Percentiles rank a stretch among this genome's conserved stretches.
Evolutionary conservation across 75 land plant species (phyloP).

Genomic region (Cunninghamia lanceolata): DNA sequence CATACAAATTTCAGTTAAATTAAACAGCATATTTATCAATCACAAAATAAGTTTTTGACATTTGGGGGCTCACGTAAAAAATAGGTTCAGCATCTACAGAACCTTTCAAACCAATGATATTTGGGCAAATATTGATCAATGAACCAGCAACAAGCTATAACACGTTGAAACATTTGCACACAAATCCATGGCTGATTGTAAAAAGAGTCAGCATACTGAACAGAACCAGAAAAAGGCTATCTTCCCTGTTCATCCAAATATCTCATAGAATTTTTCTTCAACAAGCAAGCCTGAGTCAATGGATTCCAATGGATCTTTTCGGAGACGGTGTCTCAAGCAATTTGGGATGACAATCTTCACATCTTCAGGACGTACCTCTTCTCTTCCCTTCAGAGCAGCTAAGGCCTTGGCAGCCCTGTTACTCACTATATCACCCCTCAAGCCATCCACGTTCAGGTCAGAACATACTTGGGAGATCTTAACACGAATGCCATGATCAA

Average conservation of each 20-base stretch:
- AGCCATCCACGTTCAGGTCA: slow-evolving; percentile 96
- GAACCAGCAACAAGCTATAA: neutral
- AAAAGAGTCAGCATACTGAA: neutral
- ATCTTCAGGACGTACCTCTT: slow-evolving; percentile 83
- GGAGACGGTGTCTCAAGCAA: slow-evolving; percentile 93
- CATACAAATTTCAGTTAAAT: neutral
- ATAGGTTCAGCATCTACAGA: neutral
- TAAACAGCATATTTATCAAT: neutral
- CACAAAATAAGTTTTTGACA: neutral
- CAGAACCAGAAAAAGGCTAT: neutral
- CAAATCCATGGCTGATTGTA: neutral
- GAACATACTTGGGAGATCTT: slow-evolving; percentile 97
- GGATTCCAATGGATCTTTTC: slow-evolving; percentile 98
- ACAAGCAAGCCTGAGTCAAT: slow-evolving; percentile 97
- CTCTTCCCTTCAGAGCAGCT: slow-evolving; percentile 88
- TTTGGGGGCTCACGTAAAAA: neutral
- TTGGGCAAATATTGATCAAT: neutral
- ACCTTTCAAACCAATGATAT: neutral
- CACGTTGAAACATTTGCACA: neutral
- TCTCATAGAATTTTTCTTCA: slow-evolving; percentile 91
- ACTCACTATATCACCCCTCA: slow-evolving; percentile 96
- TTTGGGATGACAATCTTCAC: slow-evolving; percentile 95
- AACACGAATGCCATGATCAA: slow-evolving; percentile 80
- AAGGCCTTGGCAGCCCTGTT: slow-evolving; percentile 96
- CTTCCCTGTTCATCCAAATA: slow-evolving; percentile 60